These are phyloP conservation scores for Beauveria sp. DNA, from an alignment of 2,329 filamentous ascomycete species.

Conservation along the genomic window DNA sequence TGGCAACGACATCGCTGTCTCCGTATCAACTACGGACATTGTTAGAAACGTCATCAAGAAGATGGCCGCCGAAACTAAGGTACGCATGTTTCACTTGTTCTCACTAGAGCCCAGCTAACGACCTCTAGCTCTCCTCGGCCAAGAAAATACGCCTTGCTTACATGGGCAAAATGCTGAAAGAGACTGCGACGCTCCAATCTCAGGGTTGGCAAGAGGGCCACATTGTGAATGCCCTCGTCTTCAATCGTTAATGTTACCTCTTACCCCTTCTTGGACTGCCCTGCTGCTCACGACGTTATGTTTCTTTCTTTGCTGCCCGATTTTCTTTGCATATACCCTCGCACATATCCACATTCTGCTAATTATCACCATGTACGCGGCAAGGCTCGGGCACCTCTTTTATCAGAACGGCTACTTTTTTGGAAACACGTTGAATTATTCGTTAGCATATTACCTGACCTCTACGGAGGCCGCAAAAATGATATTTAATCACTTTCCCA, in stretches of 20 bases:
- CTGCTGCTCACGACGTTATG: background rate
- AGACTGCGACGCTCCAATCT: constrained; percentile 53
- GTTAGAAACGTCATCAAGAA: constrained; percentile 56
- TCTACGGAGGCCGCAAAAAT: background rate
- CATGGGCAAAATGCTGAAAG: constrained; percentile 71
- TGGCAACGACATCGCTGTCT: constrained; percentile 54
- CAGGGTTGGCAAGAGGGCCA: constrained; percentile 73
- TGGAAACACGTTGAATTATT: background rate
- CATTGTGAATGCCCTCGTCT: constrained; percentile 70
- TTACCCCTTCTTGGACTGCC: background rate
- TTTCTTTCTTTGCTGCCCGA: background rate
- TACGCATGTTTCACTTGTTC: constrained; percentile 32
- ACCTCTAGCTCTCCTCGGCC: constrained; percentile 43
- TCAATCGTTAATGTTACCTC: constrained; percentile 31
- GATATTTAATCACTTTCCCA: background rate
- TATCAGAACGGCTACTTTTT: background rate
- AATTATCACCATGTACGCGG: background rate
- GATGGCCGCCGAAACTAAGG: constrained; percentile 55
- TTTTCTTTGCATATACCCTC: constrained; percentile 6
- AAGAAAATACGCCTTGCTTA: constrained; percentile 67
- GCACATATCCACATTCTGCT: background rate
- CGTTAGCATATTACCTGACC: background rate
- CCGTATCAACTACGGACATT: constrained; percentile 51
- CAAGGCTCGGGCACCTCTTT: background rate
- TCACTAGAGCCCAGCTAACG: background rate